Evolutionary conservation across 2,329 filamentous ascomycete species (phyloP).

Genomic region (Alternaria viburni): DNA sequence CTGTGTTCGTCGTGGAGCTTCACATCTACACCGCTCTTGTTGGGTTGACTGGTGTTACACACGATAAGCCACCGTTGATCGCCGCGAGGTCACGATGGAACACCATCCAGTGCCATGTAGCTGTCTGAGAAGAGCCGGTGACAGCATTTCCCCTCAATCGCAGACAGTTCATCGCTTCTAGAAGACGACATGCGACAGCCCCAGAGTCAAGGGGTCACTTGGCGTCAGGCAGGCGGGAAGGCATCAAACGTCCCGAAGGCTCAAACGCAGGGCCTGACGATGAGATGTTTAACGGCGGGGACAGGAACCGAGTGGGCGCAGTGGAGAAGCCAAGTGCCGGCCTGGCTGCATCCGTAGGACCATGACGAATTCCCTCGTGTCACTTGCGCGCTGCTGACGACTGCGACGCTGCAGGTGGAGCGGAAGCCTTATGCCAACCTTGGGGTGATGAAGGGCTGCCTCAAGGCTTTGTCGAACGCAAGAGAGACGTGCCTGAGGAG

Average conservation of each 20-base stretch:
- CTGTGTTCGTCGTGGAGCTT: conserved; percentile 8
- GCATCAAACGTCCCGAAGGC: conserved; percentile 33
- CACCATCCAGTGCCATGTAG: conserved; percentile 1
- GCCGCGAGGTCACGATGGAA: conserved; percentile 2
- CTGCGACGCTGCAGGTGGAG: not conserved
- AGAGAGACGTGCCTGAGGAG: conserved; percentile 8
- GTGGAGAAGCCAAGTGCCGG: conserved; percentile 16
- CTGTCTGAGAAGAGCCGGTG: not conserved
- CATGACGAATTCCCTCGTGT: not conserved
- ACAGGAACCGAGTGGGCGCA: conserved; percentile 4
- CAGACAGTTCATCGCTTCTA: conserved; percentile 7
- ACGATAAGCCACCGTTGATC: conserved; percentile 11
- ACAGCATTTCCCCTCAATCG: not conserved
- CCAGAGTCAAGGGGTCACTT: conserved; percentile 31
- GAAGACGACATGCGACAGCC: conserved; percentile 21
- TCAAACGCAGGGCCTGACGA: conserved; percentile 27
- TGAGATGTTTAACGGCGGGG: conserved; percentile 24
- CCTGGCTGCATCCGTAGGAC: conserved; percentile 13
- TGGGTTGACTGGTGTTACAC: conserved; percentile 20
- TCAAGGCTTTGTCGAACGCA: conserved; percentile 3
- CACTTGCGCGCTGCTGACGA: conserved; percentile 4
- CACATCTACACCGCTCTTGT: conserved; percentile 31
- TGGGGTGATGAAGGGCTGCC: not conserved
- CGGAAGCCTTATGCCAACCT: not conserved
- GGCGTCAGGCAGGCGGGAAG: conserved; percentile 30